phyloP scores from a whole-genome alignment of 1,284 basidiomycete genomes.

The Cutaneotrichosporon sp. region DNA sequence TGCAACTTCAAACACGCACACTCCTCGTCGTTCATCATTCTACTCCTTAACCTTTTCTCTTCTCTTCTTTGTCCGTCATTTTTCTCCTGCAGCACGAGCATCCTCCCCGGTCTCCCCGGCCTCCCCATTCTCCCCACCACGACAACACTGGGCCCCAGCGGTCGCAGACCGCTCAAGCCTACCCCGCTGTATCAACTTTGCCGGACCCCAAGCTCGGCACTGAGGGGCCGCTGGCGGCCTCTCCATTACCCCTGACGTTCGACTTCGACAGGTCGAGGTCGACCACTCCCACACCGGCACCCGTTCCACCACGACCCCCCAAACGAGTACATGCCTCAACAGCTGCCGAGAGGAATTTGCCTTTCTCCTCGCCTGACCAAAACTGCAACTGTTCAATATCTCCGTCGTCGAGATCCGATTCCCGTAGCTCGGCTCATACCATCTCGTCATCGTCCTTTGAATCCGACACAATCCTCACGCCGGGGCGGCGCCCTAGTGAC shows the following conservation, averaged over 20 bases:
- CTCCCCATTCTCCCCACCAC: too few relatives aligned
- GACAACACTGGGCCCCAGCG: neutral
- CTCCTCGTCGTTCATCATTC: neutral
- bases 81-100: neutral
- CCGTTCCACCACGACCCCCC: neutral
- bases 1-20: neutral
- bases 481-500: slow-evolving; percentile 7
- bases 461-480: slow-evolving; percentile 5
- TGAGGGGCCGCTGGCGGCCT: neutral
- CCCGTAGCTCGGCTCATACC: neutral
- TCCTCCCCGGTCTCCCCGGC: neutral
- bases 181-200: neutral
- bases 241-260: neutral
- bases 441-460: slow-evolving; percentile 8
- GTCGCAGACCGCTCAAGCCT: neutral
- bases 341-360: too few relatives aligned
- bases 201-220: neutral
- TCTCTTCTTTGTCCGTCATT: neutral
- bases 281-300: neutral
- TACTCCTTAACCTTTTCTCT: neutral
- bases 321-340: neutral
- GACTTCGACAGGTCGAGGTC: neutral
- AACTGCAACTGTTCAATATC: neutral
- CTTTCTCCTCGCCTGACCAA: neutral
- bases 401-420: neutral